Conservation (phyloP, 1,284 basidiomycete species). For the Chiua sp. region DNA sequence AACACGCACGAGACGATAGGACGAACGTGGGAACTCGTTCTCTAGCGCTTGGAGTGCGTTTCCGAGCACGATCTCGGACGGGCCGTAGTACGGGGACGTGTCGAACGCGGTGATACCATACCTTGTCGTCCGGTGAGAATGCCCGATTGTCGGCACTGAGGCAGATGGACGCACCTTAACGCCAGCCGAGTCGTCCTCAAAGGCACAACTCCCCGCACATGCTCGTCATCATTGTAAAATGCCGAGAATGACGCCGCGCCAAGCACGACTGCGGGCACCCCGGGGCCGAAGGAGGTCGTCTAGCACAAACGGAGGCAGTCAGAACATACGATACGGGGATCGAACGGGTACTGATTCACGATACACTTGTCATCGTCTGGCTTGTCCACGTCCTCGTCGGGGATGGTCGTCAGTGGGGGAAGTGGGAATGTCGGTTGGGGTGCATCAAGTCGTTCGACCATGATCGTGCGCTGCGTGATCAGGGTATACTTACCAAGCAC, state of each 20-base stretch:
- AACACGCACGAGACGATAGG: slow-evolving; percentile 78
- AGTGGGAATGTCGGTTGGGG: slow-evolving; percentile 47
- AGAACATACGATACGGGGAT: slow-evolving; percentile 3
- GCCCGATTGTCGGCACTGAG: neutral
- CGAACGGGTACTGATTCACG: slow-evolving; percentile 11
- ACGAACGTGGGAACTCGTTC: slow-evolving; percentile 77
- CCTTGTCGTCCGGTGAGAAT: slow-evolving; percentile 42
- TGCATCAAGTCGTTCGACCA: slow-evolving; percentile 49
- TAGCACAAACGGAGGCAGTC: slow-evolving; percentile 10
- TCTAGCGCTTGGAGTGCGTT: slow-evolving; percentile 68
- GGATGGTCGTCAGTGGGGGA: slow-evolving; percentile 46
- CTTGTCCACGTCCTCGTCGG: slow-evolving; percentile 56
- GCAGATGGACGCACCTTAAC: slow-evolving; percentile 58
- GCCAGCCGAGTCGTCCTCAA: slow-evolving; percentile 80
- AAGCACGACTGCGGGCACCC: slow-evolving; percentile 60
- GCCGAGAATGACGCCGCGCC: slow-evolving; percentile 78
- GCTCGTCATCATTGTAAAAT: slow-evolving; percentile 72
- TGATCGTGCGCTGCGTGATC: slow-evolving; percentile 17
- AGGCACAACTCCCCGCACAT: slow-evolving; percentile 64
- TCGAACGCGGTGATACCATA: slow-evolving; percentile 94
- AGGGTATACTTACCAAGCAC: too few relatives aligned
- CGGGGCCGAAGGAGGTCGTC: slow-evolving; percentile 34
- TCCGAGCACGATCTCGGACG: slow-evolving; percentile 90
- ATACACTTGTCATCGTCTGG: slow-evolving; percentile 41
- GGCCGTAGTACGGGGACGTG: slow-evolving; percentile 89